Evolutionary conservation across 805 yeast species (phyloP).

Genomic region (Kodamaea neixiangensis): DNA sequence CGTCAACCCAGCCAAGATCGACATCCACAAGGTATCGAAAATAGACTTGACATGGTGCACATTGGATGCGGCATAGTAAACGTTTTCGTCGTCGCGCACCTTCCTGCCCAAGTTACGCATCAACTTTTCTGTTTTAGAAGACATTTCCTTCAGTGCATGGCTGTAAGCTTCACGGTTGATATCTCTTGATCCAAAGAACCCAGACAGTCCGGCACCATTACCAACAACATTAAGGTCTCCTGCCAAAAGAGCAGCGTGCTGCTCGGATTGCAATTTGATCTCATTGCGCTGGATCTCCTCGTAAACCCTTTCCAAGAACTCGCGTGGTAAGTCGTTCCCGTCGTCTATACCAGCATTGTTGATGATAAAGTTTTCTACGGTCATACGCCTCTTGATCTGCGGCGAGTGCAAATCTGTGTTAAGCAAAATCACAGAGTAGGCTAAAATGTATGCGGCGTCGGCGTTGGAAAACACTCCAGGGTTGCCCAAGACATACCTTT

Average conservation of each 20-base stretch:
- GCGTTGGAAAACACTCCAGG: conserved; percentile 89
- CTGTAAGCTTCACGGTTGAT: conserved; percentile 77
- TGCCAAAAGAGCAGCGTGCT: conserved; percentile 82
- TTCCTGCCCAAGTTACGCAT: conserved; percentile 64
- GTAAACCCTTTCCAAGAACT: conserved; percentile 66
- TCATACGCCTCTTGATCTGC: conserved; percentile 85
- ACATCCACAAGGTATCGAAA: conserved; percentile 96
- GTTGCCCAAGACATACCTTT: conserved; percentile 83
- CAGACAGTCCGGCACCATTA: conserved; percentile 33
- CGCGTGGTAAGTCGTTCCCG: conserved; percentile 78
- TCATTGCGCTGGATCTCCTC: conserved; percentile 81
- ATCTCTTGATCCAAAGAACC: conserved; percentile 72
- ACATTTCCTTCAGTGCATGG: conserved; percentile 90
- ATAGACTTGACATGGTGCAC: conserved; percentile 90
- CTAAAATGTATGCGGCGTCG: conserved; percentile 88
- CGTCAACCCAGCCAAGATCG: conserved; percentile 89
- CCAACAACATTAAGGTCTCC: conserved; percentile 48
- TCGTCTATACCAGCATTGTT: conserved; percentile 94
- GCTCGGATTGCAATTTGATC: conserved; percentile 89
- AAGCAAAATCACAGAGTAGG: conserved; percentile 88
- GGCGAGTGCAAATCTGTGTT: conserved; percentile 93
- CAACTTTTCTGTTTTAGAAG: conserved; percentile 82
- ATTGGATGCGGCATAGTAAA: conserved; percentile 81
- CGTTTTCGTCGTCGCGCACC: conserved; percentile 40
- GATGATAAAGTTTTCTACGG: conserved; percentile 78